phyloP scores from a whole-genome alignment of 495 filamentous ascomycete genomes.

The Tetracladium marchalianum region DNA sequence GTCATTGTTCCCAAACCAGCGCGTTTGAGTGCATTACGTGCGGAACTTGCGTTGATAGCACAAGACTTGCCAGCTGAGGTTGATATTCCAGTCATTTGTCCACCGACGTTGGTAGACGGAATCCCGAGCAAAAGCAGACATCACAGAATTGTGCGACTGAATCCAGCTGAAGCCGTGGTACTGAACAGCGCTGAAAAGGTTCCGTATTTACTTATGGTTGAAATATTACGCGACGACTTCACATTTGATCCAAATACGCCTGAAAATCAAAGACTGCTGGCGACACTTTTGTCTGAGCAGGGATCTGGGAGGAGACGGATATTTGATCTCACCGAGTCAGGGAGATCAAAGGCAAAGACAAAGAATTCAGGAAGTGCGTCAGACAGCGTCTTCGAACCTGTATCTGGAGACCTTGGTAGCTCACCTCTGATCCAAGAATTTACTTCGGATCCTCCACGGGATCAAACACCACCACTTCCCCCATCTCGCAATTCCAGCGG shows the following conservation, averaged over 20 bases:
- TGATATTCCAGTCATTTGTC: constrained; percentile 67
- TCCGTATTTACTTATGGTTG: constrained; percentile 67
- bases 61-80: constrained; percentile 67
- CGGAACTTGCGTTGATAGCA: constrained; percentile 62
- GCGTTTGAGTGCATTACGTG: constrained; percentile 62
- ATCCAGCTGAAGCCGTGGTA: constrained; percentile 68
- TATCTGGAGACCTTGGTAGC: constrained; percentile 59
- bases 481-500: constrained; percentile 39
- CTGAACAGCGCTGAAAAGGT: constrained; percentile 73
- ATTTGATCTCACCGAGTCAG: constrained; percentile 55
- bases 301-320: constrained; percentile 46
- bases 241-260: constrained; percentile 58
- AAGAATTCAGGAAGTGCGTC: constrained; percentile 28
- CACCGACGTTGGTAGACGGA: constrained; percentile 54
- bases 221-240: constrained; percentile 64
- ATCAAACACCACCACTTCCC: constrained; percentile 5
- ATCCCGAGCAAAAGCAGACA: constrained; percentile 54
- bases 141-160: constrained; percentile 65
- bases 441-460: constrained; percentile 25
- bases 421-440: constrained; percentile 50
- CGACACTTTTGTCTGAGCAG: constrained; percentile 50
- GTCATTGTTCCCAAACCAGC: constrained; percentile 66
- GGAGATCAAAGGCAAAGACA: constrained; percentile 23
- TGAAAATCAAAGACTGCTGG: constrained; percentile 52
- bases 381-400: constrained; percentile 69